Evolutionary conservation across 495 filamentous ascomycete species (phyloP).

Genomic region (Talaromyces nanjingensis): DNA sequence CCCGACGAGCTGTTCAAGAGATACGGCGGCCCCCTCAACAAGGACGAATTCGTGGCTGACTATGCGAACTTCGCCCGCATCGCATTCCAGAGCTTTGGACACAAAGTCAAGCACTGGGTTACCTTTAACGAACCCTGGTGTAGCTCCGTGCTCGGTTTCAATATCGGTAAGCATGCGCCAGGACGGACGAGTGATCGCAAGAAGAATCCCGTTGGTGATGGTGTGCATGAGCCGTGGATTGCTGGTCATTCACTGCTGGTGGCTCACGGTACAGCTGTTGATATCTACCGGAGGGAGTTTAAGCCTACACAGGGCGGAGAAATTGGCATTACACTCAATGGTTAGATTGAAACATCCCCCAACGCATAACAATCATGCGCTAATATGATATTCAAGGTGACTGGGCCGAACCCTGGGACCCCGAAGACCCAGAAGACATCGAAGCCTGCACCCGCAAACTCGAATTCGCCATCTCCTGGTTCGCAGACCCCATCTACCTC

Average conservation of each 20-base stretch:
- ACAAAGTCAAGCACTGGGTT: constrained; percentile 49
- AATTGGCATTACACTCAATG: constrained; percentile 50
- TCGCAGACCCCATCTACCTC: constrained; percentile 67
- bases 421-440: constrained; percentile 39
- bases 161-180: constrained; percentile 43
- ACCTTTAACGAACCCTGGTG: constrained; percentile 53
- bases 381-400: constrained; percentile 40
- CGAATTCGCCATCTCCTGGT: constrained; percentile 52
- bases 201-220: constrained; percentile 41
- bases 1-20: constrained; percentile 45
- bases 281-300: constrained; percentile 47
- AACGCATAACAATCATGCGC: neutral
- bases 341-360: constrained; percentile 16
- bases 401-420: constrained; percentile 50
- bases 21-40: constrained; percentile 45
- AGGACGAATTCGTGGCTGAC: constrained; percentile 45
- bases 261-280: constrained; percentile 43
- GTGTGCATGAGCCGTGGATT: constrained; percentile 44
- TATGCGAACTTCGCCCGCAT: constrained; percentile 44
- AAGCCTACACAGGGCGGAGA: constrained; percentile 38
- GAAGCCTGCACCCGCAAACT: constrained; percentile 46
- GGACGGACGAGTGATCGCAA: constrained; percentile 43
- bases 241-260: constrained; percentile 43
- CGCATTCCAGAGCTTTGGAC: constrained; percentile 35
- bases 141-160: constrained; percentile 44